Evolutionary conservation across 345 rosid species (phyloP), one percentile per base, ranked within the genome.

Genomic region (Orychophragmus violaceus): DNA sequence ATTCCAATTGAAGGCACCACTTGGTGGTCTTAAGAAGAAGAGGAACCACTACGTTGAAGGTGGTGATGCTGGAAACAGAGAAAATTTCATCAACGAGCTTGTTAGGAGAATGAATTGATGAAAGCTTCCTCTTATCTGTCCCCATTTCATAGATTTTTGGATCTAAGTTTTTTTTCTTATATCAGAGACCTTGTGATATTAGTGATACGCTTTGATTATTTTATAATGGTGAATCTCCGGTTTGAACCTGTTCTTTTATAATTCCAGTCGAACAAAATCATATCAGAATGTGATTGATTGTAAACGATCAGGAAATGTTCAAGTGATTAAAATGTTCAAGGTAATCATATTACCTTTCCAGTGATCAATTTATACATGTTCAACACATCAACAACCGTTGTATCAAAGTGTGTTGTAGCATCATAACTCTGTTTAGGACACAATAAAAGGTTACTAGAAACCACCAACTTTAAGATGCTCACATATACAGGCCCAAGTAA

Each of bases 331-430:
- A n/a, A n/a, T n/a, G n/a, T n/a, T n/a, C n/a, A n/a, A n/a, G n/a
- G n/a, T n/a, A n/a, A n/a, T n/a, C n/a, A n/a, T n/a, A 66, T 65
- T 77, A 90, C 99, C 97, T 94, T 94, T 77, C 99, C 99, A 2
- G 99, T 94, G 77, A 90, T 90, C 84, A 83, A n/a, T 62, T 87
- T 83, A 66, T 90, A 94, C 96, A 88, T 85, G 82, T 84, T 78
- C 60, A 90, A 81, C 55, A 94, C 99, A 77, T 94, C 99, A 8
- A 54, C 70, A 18, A 94, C 97, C 23, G 96, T 94, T 10, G 95
- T 82, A 69, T 94, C 99, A 30, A 94, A 90, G 80, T 94, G 99
- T 27, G 97, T 94, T 60, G 97, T 88, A 28, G 99, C 83, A 83
- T 94, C 99, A 69, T 94, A 94, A 70, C 99, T 91, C 99, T 90